Conservation (phyloP, 1,284 basidiomycete species). For the Microbotryum intermedium region DNA sequence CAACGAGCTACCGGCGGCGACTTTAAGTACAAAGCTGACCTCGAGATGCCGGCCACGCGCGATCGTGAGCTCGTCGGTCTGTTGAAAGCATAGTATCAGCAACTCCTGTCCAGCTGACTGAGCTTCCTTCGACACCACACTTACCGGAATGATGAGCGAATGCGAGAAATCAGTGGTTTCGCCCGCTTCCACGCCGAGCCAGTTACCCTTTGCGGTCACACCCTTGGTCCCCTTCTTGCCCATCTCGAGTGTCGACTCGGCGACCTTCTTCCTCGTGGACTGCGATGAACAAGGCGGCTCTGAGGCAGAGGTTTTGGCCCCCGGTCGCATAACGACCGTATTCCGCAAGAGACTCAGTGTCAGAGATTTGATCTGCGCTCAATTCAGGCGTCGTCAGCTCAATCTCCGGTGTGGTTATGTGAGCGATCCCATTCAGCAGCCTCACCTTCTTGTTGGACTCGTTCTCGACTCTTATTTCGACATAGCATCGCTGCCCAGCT, state of each 20-base stretch:
- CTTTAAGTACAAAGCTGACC: slow-evolving; percentile 65
- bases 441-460: slow-evolving; percentile 56
- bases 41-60: slow-evolving; percentile 67
- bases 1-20: slow-evolving; percentile 60
- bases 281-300: slow-evolving; percentile 47
- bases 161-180: slow-evolving; percentile 56
- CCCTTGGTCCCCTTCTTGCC: slow-evolving; percentile 56
- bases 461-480: slow-evolving; percentile 64
- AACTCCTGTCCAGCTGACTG: neutral
- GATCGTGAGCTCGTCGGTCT: slow-evolving; percentile 68
- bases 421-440: neutral
- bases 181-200: slow-evolving; percentile 64
- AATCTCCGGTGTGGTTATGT: neutral
- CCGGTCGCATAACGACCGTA: slow-evolving; percentile 54
- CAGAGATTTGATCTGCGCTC: slow-evolving; percentile 52
- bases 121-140: slow-evolving; percentile 32
- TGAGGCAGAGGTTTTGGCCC: slow-evolving; percentile 41
- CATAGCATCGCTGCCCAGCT: slow-evolving; percentile 71
- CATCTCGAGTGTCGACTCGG: slow-evolving; percentile 58
- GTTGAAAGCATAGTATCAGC: slow-evolving; percentile 3
- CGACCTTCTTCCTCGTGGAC: slow-evolving; percentile 56
- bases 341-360: slow-evolving; percentile 62
- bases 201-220: slow-evolving; percentile 77
- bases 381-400: neutral
- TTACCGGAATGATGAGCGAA: slow-evolving; percentile 62